Evolutionary conservation across 352 stramenopile genomes (phyloP).

Genomic region (Achlya hypogyna): DNA sequence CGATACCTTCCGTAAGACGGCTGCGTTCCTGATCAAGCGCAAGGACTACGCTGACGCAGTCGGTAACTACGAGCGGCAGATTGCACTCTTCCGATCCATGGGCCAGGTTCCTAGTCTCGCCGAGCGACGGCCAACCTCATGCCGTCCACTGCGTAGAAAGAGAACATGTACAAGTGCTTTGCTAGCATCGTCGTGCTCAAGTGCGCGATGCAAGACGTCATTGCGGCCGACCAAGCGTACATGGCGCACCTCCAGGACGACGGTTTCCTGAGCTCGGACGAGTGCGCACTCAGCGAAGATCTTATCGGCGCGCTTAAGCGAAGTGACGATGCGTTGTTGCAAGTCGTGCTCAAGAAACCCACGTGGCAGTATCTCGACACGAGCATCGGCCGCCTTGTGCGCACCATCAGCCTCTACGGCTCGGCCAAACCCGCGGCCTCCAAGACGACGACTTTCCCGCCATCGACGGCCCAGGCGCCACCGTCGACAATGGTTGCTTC

Average conservation of each 20-base stretch:
- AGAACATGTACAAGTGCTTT: slow-evolving; percentile 61
- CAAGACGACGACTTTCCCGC: not conserved
- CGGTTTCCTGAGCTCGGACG: slow-evolving; percentile 57
- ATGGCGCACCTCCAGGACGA: slow-evolving; percentile 71
- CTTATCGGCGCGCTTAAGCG: slow-evolving; percentile 65
- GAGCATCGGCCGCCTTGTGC: slow-evolving; percentile 53
- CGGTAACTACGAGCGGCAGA: slow-evolving; percentile 41
- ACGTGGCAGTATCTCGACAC: slow-evolving; percentile 72
- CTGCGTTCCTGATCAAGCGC: slow-evolving; percentile 59
- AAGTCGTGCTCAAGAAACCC: slow-evolving; percentile 63
- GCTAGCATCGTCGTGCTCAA: slow-evolving; percentile 58
- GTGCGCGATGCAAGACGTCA: slow-evolving; percentile 46
- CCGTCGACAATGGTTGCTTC: no score
- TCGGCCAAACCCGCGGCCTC: not conserved
- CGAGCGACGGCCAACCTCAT: not conserved
- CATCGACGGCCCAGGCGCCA: not conserved
- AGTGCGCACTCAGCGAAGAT: slow-evolving; percentile 66
- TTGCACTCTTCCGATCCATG: slow-evolving; percentile 48
- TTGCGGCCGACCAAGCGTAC: slow-evolving; percentile 67
- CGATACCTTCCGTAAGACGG: slow-evolving; percentile 68
- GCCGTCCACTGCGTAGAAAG: not conserved
- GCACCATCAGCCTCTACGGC: slow-evolving; percentile 60
- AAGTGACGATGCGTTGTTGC: slow-evolving; percentile 54
- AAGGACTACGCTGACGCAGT: slow-evolving; percentile 36
- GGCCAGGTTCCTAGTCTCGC: slow-evolving; percentile 34